Percentiles rank a stretch among this genome's conserved stretches.
These are phyloP conservation scores for Coemansia sp. DNA, from an alignment of 192 early-diverging fungal species.

Conservation along the genomic window DNA sequence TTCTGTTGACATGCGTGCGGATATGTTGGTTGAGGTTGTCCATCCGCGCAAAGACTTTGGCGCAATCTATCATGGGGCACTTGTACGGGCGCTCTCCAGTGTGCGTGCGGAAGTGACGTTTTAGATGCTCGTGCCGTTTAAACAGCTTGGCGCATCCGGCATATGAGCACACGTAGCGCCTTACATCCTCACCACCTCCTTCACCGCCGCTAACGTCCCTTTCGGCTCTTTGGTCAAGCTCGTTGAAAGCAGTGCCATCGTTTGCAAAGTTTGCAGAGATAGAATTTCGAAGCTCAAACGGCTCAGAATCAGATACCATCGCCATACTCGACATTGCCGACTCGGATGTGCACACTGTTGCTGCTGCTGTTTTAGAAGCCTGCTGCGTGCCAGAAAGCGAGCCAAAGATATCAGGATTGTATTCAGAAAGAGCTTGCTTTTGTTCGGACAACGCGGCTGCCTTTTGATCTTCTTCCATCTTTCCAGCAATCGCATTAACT, in stretches of 20 bases:
- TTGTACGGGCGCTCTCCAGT: slow-evolving; percentile 77
- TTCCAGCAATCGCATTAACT: slow-evolving; percentile 40
- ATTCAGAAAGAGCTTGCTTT: neutral
- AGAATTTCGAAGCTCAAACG: too few relatives aligned
- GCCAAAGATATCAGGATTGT: neutral
- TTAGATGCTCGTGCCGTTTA: slow-evolving; percentile 75
- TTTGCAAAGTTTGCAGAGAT: neutral
- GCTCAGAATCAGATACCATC: neutral
- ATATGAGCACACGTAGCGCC: slow-evolving; percentile 46
- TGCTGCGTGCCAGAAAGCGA: neutral
- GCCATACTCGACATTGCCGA: neutral
- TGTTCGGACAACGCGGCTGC: neutral
- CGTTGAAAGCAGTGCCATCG: neutral
- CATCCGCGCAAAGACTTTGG: slow-evolving; percentile 73
- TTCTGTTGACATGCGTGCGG: slow-evolving; percentile 58
- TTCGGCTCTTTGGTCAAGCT: neutral
- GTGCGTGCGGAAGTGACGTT: slow-evolving; percentile 72
- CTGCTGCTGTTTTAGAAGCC: neutral
- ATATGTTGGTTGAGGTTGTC: slow-evolving; percentile 71
- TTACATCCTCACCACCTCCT: slow-evolving; percentile 14
- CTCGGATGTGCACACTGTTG: neutral
- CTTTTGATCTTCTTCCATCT: slow-evolving; percentile 3
- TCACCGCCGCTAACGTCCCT: neutral
- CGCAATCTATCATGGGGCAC: slow-evolving; percentile 66
- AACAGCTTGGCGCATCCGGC: slow-evolving; percentile 66